These are phyloP conservation scores for Tuber umbilicatum DNA, from an alignment of 495 filamentous ascomycete genomes.

Conservation along the genomic window DNA sequence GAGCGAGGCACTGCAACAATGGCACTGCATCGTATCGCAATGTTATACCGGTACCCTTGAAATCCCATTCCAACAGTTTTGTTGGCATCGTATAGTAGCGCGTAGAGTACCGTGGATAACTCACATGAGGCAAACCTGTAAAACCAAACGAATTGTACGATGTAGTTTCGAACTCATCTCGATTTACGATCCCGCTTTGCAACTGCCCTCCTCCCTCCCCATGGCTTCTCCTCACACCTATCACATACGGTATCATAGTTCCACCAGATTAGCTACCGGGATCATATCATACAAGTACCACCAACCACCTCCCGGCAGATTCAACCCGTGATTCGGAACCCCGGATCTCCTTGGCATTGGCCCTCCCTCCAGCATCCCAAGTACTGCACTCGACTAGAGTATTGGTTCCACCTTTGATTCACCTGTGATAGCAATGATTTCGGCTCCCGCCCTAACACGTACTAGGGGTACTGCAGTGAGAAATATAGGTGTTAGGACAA, in stretches of 20 bases:
- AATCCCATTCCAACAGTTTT: not conserved
- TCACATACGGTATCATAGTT: not conserved
- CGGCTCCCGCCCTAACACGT: not conserved
- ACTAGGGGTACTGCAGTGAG: not conserved
- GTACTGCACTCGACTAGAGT: not conserved
- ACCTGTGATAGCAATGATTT: not conserved
- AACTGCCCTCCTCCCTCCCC: not conserved
- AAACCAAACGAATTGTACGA: not conserved
- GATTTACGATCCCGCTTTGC: not conserved
- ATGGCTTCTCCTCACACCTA: not conserved
- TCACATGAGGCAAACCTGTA: not conserved
- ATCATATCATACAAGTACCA: not conserved
- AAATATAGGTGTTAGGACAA: no score
- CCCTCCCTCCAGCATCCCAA: not conserved
- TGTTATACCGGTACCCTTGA: not conserved
- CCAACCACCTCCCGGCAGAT: not conserved
- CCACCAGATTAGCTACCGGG: not conserved
- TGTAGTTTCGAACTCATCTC: not conserved
- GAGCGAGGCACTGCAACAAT: not conserved
- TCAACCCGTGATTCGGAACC: not conserved
- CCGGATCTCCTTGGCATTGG: not conserved
- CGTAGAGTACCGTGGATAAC: not conserved
- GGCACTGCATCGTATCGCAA: not conserved
- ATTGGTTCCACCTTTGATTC: not conserved
- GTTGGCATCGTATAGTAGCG: not conserved